Evolutionary conservation across 2,329 filamentous ascomycete species (phyloP), one percentile per base, ranked within the genome.

Genomic region (Trichophyton simii): DNA sequence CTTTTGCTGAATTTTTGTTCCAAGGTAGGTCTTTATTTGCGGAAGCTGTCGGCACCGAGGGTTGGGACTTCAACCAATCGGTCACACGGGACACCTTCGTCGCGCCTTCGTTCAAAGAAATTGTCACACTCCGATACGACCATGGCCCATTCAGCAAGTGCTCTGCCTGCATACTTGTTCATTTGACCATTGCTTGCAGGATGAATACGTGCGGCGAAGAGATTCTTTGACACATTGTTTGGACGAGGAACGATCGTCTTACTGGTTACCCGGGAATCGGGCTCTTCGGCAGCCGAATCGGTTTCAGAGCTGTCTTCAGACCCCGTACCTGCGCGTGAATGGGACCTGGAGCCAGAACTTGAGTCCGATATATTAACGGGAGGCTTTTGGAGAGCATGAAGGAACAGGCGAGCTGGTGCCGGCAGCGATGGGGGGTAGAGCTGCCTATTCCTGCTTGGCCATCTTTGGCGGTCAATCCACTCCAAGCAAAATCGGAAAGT

Each of bases 401-500:
- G 71, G 44, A 80, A 75, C 20, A 76, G 67, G 65, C 85, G 82
- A 1, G 83, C 81, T 7, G 79, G 78, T 9, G 79, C 71, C 0
- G 84, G 83, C 11, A 86, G 76, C 46, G 78, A 77, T 1, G 84
- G 84, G 7, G 80, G 77, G 59, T 76, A 76, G 5, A 86, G 75
- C 3, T 79, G 78, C 72, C 75, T 75, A 77, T 83, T 72, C 72
- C 80, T 72, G 71, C 76, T 71, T 67, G 80, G 63, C 70, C 75
- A 72, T 66, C 78, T 70, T 69, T 80, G 72, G 67, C 80, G 79
- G 62, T 83, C 81, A 57, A 81, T 78, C 78, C 80, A 85, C 69
- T 87, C 85, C n/a, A 87, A 75, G 0, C 83, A 86, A 69, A 87
- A 87, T 63, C 83, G 85, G 76, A 87, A 87, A 64, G 78, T 83